phyloP scores from a whole-genome alignment of 1,284 basidiomycete genomes.

The Abortiporus biennis region DNA sequence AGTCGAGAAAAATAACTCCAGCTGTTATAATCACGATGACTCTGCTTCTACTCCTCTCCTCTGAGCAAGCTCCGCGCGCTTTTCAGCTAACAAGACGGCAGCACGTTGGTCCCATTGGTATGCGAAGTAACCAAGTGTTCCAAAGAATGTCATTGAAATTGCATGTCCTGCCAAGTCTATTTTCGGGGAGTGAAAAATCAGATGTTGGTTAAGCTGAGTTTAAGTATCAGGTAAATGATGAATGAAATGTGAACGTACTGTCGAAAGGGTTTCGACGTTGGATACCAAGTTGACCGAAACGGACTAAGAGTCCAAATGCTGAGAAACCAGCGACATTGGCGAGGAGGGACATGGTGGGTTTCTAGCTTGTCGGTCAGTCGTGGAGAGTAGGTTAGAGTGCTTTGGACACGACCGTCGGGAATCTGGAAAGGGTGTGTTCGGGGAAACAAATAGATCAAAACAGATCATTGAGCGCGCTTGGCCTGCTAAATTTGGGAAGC shows the following conservation, averaged over 20 bases:
- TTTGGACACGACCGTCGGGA: background rate
- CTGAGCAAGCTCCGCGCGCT: conserved; percentile 51
- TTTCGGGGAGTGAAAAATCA: background rate
- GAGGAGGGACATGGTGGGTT: conserved; percentile 59
- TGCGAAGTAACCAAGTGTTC: conserved; percentile 63
- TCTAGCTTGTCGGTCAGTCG: conserved; percentile 4
- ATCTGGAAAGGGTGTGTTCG: too few relatives aligned
- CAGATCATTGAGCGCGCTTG: too few relatives aligned
- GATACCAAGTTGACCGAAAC: conserved; percentile 78
- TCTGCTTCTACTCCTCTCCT: conserved; percentile 23
- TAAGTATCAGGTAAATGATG: too few relatives aligned
- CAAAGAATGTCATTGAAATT: conserved; percentile 62
- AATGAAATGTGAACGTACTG: conserved; percentile 56
- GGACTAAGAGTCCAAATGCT: conserved; percentile 68
- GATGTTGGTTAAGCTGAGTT: background rate
- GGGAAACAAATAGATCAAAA: too few relatives aligned
- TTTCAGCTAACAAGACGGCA: conserved; percentile 51
- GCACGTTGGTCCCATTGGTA: conserved; percentile 59
- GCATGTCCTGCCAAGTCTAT: conserved; percentile 60
- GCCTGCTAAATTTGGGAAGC: too few relatives aligned
- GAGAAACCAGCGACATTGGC: conserved; percentile 75
- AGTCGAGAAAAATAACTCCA: too few relatives aligned
- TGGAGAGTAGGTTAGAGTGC: background rate
- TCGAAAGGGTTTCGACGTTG: conserved; percentile 62
- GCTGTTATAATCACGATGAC: too few relatives aligned